Conservation (phyloP, 1,284 basidiomycete species). For the Austroboletus rostrupii region DNA sequence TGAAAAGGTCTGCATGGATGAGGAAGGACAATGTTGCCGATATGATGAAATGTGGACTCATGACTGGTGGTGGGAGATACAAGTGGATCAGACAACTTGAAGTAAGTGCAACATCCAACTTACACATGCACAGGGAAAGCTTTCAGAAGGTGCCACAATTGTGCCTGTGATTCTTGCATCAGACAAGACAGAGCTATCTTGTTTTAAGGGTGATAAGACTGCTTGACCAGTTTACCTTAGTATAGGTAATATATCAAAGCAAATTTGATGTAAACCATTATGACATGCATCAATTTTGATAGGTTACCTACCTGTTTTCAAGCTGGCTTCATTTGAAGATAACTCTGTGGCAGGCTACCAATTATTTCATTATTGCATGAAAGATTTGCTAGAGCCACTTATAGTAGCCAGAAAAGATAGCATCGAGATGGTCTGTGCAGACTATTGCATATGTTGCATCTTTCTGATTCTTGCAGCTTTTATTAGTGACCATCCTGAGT, state of each 20-base stretch:
- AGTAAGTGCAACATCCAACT: no score
- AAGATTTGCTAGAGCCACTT: slow-evolving; percentile 8
- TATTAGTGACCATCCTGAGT: no score
- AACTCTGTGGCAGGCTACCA: slow-evolving; percentile 3
- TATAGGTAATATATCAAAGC: slow-evolving; percentile 20
- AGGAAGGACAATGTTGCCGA: slow-evolving; percentile 15
- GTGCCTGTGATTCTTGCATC: slow-evolving; percentile 13
- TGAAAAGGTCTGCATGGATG: slow-evolving; percentile 28
- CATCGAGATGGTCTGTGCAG: neutral
- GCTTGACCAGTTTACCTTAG: slow-evolving; percentile 23
- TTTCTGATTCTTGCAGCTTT: no score
- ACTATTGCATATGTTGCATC: neutral
- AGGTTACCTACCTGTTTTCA: slow-evolving; percentile 19
- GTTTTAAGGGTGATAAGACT: slow-evolving; percentile 19
- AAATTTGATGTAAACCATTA: slow-evolving; percentile 2
- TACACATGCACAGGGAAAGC: no score
- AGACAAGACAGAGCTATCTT: slow-evolving; percentile 13
- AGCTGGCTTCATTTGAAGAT: slow-evolving; percentile 9
- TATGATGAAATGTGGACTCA: slow-evolving; percentile 20
- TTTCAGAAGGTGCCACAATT: slow-evolving; percentile 1
- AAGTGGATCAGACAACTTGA: no score
- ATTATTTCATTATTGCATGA: slow-evolving; percentile 28
- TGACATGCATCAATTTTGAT: slow-evolving; percentile 11
- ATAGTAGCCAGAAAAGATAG: neutral
- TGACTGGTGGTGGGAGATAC: slow-evolving; percentile 13